A percentile compares a stretch with the other conserved stretches of the same genome.
Conservation (phyloP, 345 rosid genomes). For the Ailanthus altissimus region DNA sequence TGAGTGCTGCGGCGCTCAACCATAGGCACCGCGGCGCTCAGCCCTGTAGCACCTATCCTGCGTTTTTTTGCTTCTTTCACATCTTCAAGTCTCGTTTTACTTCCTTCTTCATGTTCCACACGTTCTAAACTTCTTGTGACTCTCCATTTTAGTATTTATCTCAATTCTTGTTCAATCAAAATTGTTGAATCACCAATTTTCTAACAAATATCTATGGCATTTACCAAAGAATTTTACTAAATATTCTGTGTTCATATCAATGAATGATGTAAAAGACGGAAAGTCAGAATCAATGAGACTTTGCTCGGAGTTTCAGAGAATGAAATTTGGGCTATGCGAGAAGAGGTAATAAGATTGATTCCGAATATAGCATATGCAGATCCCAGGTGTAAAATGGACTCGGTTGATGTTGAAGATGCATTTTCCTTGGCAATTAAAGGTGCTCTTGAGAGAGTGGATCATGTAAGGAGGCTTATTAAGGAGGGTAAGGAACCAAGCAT, state of each 20-base stretch:
- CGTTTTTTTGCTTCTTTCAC: too few relatives aligned
- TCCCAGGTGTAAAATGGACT: constrained; percentile 23
- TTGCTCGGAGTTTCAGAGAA: constrained; percentile 32
- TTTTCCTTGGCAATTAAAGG: constrained; percentile 47
- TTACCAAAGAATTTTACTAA: constrained; percentile 35
- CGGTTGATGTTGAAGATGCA: constrained; percentile 49
- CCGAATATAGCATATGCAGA: constrained; percentile 53
- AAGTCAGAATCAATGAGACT: constrained; percentile 27
- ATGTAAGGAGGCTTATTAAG: constrained; percentile 22
- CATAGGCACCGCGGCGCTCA: too few relatives aligned
- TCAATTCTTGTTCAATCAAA: too few relatives aligned
- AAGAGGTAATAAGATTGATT: constrained; percentile 43
- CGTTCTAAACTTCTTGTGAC: too few relatives aligned
- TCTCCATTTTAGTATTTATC: too few relatives aligned
- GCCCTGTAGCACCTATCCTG: too few relatives aligned
- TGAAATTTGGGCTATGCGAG: constrained; percentile 40
- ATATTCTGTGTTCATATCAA: constrained; percentile 52
- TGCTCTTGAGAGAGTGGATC: constrained; percentile 34
- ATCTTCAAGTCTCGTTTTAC: too few relatives aligned
- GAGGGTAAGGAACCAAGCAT: constrained; percentile 31
- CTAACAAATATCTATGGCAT: constrained; percentile 59
- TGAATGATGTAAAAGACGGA: constrained; percentile 28
- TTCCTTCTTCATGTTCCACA: too few relatives aligned
- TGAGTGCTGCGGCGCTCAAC: too few relatives aligned
- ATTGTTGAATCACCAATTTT: too few relatives aligned